Base-by-base conservation (phyloP, 768 basidiomycete genomes). In the Gyrodon lividus region DNA sequence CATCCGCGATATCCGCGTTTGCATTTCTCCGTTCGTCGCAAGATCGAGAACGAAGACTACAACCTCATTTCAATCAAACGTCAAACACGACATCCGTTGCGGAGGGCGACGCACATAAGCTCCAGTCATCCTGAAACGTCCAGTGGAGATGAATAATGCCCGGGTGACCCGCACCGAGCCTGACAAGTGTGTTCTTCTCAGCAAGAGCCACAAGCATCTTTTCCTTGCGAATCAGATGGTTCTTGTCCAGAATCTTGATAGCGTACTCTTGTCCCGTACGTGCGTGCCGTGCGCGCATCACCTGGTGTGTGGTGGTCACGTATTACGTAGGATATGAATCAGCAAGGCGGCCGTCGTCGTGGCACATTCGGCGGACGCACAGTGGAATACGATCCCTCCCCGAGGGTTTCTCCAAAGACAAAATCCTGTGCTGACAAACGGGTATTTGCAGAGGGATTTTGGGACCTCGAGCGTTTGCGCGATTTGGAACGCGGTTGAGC, bases 41-140 rank as follows among this genome's bases (percentile, higher is more conserved):
- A 89, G 74, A 65, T 91, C 89, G 57, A 90, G 73, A 0, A 88
- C 88, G 51, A 91, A 90, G 67, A 88, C 89, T 92, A 64, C 44
- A 51, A 8, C 24, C 40, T 41, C 17, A 51, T 2, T 30, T 67
- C 19, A 64, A 47, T 5, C 30, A 31, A 12, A 24, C 12, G 23
- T 10, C 16, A 3, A 6, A 4, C 4, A 1, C 10, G 5, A 4
- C 20, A 26, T 20, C 16, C 1, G 35, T 7, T 39, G 38, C 23
- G 20, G 19, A 4, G 26, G 22, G 44, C 4, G 28, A 80, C 89
- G 67, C 67, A 93, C 92, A 96, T 35, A 96, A 72, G 57, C 86
- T 84, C 75, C 80, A 84, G 19, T 84, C 79, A 62, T 95, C 92
- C 58, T 93, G 91, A 61, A 95, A 94, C 2, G 90, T 84, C 72